Evolutionary conservation across 2,329 filamentous ascomycete genomes (phyloP).

Genomic region (Hymenotorrendiella dingleyae): DNA sequence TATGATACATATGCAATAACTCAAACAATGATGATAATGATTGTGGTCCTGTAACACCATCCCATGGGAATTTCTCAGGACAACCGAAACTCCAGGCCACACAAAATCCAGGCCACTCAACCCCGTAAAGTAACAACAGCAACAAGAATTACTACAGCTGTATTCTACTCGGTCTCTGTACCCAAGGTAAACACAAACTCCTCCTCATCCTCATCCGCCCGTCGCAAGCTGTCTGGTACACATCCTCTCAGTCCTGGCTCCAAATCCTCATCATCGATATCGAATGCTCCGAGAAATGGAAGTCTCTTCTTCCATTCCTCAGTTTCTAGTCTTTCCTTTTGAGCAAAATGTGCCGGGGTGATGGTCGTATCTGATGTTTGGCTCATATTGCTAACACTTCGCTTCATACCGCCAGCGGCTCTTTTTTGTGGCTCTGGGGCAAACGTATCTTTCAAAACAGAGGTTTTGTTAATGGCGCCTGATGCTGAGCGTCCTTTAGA

Average conservation of each 20-base stretch:
- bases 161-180: no score
- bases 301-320: conserved; percentile 38
- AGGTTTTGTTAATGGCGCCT: conserved; percentile 28
- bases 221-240: conserved; percentile 29
- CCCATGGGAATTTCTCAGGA: no score
- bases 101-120: no score
- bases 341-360: conserved; percentile 41
- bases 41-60: no score
- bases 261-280: conserved; percentile 41
- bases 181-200: conserved; percentile 50
- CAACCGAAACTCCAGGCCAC: no score
- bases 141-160: no score
- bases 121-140: no score
- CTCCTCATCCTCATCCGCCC: conserved; percentile 38
- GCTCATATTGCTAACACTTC: conserved; percentile 32
- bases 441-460: conserved; percentile 3
- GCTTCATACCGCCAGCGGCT: conserved; percentile 14
- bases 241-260: conserved; percentile 24
- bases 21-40: no score
- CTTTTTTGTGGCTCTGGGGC: conserved; percentile 5
- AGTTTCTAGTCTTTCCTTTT: conserved; percentile 27
- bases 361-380: conserved; percentile 40
- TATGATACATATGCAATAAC: no score
- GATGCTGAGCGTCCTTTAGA: conserved; percentile 63
- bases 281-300: conserved; percentile 54